Percentiles rank a stretch among this genome's conserved stretches.
Conservation (phyloP, 345 rosid genomes). For the Citrus hindsii region DNA sequence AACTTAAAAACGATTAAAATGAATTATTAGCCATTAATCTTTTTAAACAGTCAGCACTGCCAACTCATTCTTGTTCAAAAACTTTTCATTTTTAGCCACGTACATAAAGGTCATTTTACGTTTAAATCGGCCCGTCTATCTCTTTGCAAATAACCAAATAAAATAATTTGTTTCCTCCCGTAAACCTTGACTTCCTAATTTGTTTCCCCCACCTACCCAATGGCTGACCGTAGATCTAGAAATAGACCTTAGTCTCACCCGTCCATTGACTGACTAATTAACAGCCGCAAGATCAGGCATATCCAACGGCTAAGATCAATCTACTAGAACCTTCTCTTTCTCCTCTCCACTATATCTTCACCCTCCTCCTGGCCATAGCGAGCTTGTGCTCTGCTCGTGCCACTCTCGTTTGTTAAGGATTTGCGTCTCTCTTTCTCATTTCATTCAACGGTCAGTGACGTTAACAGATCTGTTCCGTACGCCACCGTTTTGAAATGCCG, state of each 20-base stretch:
- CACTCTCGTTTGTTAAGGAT: slow-evolving; percentile 14
- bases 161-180: neutral
- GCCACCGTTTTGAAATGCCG: neutral
- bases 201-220: slow-evolving; percentile 13
- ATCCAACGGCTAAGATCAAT: slow-evolving; percentile 36
- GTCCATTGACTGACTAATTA: slow-evolving; percentile 2
- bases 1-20: neutral
- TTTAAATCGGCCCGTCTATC: slow-evolving; percentile 21
- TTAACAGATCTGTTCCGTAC: neutral
- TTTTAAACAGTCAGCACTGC: neutral
- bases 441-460: slow-evolving; percentile 3
- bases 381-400: slow-evolving; percentile 58
- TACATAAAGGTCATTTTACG: neutral
- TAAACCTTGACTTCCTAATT: slow-evolving; percentile 19
- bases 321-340: slow-evolving; percentile 49
- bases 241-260: slow-evolving; percentile 15
- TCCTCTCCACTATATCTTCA: slow-evolving; percentile 21
- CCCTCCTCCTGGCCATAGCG: neutral
- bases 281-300: slow-evolving; percentile 36
- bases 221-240: slow-evolving; percentile 12
- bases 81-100: neutral
- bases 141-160: neutral
- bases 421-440: neutral
- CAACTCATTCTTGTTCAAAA: neutral
- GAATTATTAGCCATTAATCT: neutral